A percentile compares a stretch with the other conserved stretches of the same genome.
phyloP scores from a whole-genome alignment of 176 grass and related monocot genomes.

The Triticum turgidum region DNA sequence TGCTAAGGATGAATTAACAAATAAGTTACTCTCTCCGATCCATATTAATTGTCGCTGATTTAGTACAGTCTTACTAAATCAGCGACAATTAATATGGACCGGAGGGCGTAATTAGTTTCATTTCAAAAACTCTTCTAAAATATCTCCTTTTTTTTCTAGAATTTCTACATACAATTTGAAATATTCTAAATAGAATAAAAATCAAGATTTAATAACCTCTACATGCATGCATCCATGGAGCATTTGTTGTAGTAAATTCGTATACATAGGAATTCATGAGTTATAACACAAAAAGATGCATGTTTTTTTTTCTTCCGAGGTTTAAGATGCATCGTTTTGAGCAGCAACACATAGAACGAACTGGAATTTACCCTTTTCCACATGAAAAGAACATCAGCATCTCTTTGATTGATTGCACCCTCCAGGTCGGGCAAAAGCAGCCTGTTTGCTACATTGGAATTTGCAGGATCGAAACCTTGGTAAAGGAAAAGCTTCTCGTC shows the following conservation, averaged over 20 bases:
- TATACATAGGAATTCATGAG: background rate
- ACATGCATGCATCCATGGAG: background rate
- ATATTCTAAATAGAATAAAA: background rate
- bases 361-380: constrained; percentile 67
- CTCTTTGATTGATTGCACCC: constrained; percentile 74
- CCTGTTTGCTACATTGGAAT: constrained; percentile 51
- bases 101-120: background rate
- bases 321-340: background rate
- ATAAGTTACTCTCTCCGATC: too few species aligned
- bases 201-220: background rate
- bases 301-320: too few species aligned
- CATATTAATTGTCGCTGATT: too few species aligned
- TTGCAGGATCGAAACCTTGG: constrained; percentile 86
- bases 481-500: constrained; percentile 79
- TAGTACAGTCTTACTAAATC: too few species aligned
- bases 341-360: background rate
- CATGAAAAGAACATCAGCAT: constrained; percentile 86
- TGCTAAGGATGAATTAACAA: too few species aligned
- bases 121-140: background rate
- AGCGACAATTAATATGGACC: too few species aligned
- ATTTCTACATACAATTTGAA: background rate
- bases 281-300: background rate
- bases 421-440: constrained; percentile 41
- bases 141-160: background rate
- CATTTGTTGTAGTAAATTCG: background rate